phyloP scores from a whole-genome alignment of 805 yeast genomes.

The Kluyveromyces lactis region DNA sequence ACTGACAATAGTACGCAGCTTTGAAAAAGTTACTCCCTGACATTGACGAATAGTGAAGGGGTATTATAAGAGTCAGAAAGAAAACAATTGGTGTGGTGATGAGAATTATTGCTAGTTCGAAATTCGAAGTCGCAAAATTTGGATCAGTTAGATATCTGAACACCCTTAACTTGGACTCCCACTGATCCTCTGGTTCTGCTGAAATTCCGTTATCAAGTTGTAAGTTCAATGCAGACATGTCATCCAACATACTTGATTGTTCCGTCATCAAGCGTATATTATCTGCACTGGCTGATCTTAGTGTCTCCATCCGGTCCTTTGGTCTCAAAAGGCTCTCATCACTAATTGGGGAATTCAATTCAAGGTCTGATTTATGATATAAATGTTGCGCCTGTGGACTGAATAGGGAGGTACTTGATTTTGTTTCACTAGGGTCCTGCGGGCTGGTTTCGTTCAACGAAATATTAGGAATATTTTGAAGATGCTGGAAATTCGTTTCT shows the following conservation, averaged over 20 bases:
- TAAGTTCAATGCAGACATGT: neutral
- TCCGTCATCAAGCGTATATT: neutral
- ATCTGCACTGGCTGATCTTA: conserved; percentile 2
- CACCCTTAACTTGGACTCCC: conserved; percentile 9
- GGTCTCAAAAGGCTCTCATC: neutral
- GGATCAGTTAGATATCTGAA: conserved; percentile 9
- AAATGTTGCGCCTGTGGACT: neutral
- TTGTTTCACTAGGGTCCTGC: neutral
- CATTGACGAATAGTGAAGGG: conserved; percentile 7
- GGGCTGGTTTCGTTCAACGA: neutral
- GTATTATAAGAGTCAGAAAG: conserved; percentile 13
- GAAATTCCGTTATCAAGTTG: neutral
- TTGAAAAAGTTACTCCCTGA: neutral
- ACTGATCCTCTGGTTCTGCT: conserved; percentile 4
- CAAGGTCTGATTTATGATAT: neutral
- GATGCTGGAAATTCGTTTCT: neutral
- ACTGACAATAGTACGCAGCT: neutral
- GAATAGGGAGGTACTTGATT: neutral
- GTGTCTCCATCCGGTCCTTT: neutral
- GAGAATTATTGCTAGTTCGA: conserved; percentile 15
- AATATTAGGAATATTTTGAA: neutral
- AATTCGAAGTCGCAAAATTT: conserved; percentile 7
- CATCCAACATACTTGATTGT: neutral
- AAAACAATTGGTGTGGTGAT: conserved; percentile 19
- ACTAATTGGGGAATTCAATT: neutral